These are phyloP conservation scores for Monilinia laxa DNA, from an alignment of 2,329 filamentous ascomycete species.

Conservation along the genomic window DNA sequence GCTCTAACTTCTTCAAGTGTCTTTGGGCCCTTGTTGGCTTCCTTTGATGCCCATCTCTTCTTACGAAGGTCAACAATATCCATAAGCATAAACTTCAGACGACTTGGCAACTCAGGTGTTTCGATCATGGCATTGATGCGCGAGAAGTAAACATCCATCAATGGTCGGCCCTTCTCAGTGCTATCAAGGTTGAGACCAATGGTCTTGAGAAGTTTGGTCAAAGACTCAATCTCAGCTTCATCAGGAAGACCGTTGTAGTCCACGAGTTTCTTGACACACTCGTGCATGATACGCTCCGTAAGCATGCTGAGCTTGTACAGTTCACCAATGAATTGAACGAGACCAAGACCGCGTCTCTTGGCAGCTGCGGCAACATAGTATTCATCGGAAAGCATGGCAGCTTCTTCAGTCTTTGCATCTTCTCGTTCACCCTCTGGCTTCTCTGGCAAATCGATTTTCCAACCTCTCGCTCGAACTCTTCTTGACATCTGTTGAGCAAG, in stretches of 20 bases:
- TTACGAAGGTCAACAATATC: slow-evolving; percentile 84
- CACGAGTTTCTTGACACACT: slow-evolving; percentile 95
- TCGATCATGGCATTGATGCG: slow-evolving; percentile 83
- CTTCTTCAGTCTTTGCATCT: slow-evolving; percentile 63
- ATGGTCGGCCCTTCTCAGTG: slow-evolving; percentile 75
- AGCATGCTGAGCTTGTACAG: slow-evolving; percentile 98
- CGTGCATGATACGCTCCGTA: slow-evolving; percentile 99
- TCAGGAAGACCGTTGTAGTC: slow-evolving; percentile 93
- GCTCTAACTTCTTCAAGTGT: slow-evolving; percentile 90
- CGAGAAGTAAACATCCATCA: slow-evolving; percentile 93
- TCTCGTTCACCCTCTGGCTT: slow-evolving; percentile 67
- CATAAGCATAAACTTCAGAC: slow-evolving; percentile 95
- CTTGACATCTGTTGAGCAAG: slow-evolving; percentile 95
- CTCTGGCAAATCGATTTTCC: slow-evolving; percentile 82
- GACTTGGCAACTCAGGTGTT: slow-evolving; percentile 76
- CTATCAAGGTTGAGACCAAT: slow-evolving; percentile 85
- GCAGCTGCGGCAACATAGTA: slow-evolving; percentile 93
- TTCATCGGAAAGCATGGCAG: slow-evolving; percentile 86
- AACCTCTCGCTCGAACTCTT: slow-evolving; percentile 97
- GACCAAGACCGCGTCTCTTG: slow-evolving; percentile 93
- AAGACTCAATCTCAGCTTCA: slow-evolving; percentile 92
- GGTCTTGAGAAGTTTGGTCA: slow-evolving; percentile 87
- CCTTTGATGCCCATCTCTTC: slow-evolving; percentile 80
- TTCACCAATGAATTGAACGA: slow-evolving; percentile 99
- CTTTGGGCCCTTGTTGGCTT: slow-evolving; percentile 91